A percentile compares a stretch with the other conserved stretches of the same genome.
phyloP scores from a whole-genome alignment of 768 basidiomycete species.

The Sarcomyxa edulis region DNA sequence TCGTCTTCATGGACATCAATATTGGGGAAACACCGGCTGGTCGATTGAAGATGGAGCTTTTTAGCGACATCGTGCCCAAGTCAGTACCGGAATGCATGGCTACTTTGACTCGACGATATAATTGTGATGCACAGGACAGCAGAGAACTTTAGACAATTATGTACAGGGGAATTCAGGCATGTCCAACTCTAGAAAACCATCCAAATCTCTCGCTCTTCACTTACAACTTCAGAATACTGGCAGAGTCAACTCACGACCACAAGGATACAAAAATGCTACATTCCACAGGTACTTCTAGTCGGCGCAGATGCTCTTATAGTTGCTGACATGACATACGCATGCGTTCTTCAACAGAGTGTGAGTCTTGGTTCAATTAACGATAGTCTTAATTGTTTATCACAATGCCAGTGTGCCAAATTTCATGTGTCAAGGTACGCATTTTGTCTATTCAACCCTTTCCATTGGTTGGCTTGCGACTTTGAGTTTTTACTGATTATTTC shows the following conservation, averaged over 20 bases:
- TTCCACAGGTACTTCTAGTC: slow-evolving; percentile 78
- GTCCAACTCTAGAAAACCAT: slow-evolving; percentile 8
- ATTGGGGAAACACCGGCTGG: slow-evolving; percentile 97
- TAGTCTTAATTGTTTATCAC: not conserved
- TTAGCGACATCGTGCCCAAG: slow-evolving; percentile 95
- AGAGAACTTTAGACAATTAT: slow-evolving; percentile 96
- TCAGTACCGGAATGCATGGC: slow-evolving; percentile 26
- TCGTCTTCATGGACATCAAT: slow-evolving; percentile 96
- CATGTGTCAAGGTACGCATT: slow-evolving; percentile 83
- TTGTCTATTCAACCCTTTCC: not conserved
- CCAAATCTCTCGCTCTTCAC: slow-evolving; percentile 7
- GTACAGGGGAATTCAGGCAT: slow-evolving; percentile 94
- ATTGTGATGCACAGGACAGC: slow-evolving; percentile 70
- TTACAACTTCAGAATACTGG: slow-evolving; percentile 12
- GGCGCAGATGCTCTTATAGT: too few relatives aligned
- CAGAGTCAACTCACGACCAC: slow-evolving; percentile 79
- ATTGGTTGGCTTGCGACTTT: not conserved
- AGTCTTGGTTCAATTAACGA: slow-evolving; percentile 1
- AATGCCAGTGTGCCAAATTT: slow-evolving; percentile 74
- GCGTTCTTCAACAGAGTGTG: too few relatives aligned
- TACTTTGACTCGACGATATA: not conserved
- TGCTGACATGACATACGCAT: too few relatives aligned
- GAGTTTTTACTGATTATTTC: too few relatives aligned
- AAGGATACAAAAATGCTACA: slow-evolving; percentile 87
- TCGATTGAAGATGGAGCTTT: slow-evolving; percentile 95